Percentiles rank a stretch among this genome's conserved stretches.
phyloP scores from a whole-genome alignment of 495 filamentous ascomycete species.

The Neurospora terricola region DNA sequence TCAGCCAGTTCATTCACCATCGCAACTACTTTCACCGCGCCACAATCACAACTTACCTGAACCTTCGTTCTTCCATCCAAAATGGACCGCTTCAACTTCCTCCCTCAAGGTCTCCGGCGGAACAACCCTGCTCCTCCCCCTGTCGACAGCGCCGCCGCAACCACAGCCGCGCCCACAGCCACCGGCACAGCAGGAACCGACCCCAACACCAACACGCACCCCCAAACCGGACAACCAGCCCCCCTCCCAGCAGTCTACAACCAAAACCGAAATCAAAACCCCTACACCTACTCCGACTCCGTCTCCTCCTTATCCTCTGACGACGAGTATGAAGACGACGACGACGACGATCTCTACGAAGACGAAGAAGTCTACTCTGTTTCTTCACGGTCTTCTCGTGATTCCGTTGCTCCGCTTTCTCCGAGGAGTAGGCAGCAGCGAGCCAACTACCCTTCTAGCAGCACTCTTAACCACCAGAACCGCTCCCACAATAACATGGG shows the following conservation, averaged over 20 bases:
- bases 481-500: not conserved
- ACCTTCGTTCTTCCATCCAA: slow-evolving; percentile 5
- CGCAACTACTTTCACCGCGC: not conserved
- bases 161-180: not conserved
- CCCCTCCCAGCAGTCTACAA: not conserved
- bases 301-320: not conserved
- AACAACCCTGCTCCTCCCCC: not conserved
- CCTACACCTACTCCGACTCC: not conserved
- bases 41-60: not conserved
- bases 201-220: not conserved
- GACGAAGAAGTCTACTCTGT: not conserved
- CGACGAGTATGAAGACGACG: slow-evolving; percentile 2
- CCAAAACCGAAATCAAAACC: not conserved
- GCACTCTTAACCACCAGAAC: not conserved
- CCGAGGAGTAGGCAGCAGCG: not conserved
- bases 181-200: not conserved
- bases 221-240: not conserved
- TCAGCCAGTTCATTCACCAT: not conserved
- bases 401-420: slow-evolving; percentile 9
- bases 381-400: not conserved
- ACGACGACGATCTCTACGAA: slow-evolving; percentile 14
- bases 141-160: not conserved
- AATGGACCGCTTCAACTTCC: slow-evolving; percentile 25
- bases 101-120: slow-evolving; percentile 3
- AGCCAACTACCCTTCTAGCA: not conserved